Evolutionary conservation across 179 eudicot genomes (phyloP).

Genomic region (Nepenthes alata): DNA sequence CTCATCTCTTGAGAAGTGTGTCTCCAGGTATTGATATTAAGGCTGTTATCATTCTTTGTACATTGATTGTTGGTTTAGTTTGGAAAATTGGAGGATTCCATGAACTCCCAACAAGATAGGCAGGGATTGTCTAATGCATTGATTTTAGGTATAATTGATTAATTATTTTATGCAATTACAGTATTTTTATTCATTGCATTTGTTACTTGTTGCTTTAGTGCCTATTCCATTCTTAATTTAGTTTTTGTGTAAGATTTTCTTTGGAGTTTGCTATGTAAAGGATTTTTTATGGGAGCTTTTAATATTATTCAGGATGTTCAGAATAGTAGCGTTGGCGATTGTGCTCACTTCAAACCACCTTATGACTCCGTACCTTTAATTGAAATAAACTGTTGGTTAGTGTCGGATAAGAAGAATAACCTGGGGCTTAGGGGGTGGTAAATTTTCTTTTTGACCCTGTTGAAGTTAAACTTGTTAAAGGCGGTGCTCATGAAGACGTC

Average conservation of each 20-base stretch:
- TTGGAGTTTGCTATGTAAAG: not conserved
- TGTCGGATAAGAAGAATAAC: constrained; percentile 30
- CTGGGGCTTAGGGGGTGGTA: constrained; percentile 35
- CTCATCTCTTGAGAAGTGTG: too few species aligned
- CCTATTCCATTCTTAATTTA: not conserved
- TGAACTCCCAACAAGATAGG: too few species aligned
- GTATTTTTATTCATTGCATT: not conserved
- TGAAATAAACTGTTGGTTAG: constrained; percentile 54
- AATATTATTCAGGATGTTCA: constrained; percentile 56
- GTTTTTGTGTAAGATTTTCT: too few species aligned
- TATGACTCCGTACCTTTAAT: constrained; percentile 65
- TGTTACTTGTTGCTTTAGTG: not conserved
- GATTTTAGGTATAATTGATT: too few species aligned
- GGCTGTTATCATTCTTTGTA: too few species aligned
- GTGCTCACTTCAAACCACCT: constrained; percentile 78
- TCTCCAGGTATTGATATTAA: too few species aligned
- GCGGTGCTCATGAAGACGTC: constrained; percentile 54
- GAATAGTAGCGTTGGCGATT: constrained; percentile 62
- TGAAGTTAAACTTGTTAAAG: constrained; percentile 61
- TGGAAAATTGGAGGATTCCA: too few species aligned
- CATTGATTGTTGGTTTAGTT: too few species aligned
- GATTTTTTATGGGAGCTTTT: not conserved
- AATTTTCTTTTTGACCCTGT: constrained; percentile 86
- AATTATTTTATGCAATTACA: too few species aligned
- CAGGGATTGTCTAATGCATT: too few species aligned